phyloP scores from a whole-genome alignment of 2,329 filamentous ascomycete species.

The Hypoxylon sp. region DNA sequence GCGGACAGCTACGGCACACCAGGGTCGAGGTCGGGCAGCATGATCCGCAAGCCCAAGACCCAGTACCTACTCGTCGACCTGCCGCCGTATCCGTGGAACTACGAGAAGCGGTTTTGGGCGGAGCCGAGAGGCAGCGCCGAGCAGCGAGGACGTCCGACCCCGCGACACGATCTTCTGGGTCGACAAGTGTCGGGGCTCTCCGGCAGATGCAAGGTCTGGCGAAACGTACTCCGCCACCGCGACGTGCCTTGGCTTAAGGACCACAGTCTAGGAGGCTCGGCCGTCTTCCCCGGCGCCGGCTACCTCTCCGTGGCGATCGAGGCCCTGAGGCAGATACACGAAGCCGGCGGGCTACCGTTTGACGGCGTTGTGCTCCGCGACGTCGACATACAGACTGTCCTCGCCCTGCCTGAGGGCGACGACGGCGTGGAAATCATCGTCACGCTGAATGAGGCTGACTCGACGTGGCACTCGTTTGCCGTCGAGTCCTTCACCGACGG shows the following conservation, averaged over 20 bases:
- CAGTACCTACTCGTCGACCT: slow-evolving; percentile 36
- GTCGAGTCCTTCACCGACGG: slow-evolving; percentile 22
- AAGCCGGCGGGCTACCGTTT: background rate
- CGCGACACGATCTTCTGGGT: slow-evolving; percentile 42
- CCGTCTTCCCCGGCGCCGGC: background rate
- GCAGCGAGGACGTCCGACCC: slow-evolving; percentile 26
- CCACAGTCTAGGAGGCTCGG: slow-evolving; percentile 6
- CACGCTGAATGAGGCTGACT: background rate
- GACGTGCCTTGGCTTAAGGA: slow-evolving; percentile 27
- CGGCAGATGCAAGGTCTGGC: slow-evolving; percentile 29
- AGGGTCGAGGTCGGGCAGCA: background rate
- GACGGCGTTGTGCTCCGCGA: slow-evolving; percentile 38
- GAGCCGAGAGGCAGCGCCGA: slow-evolving; percentile 41
- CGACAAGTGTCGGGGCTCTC: slow-evolving; percentile 13
- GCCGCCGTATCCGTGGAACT: slow-evolving; percentile 43
- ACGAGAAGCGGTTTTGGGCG: slow-evolving; percentile 30
- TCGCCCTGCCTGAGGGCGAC: slow-evolving; percentile 42
- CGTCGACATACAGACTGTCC: slow-evolving; percentile 41
- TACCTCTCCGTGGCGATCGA: slow-evolving; percentile 33
- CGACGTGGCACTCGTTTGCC: slow-evolving; percentile 22
- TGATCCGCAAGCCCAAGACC: background rate
- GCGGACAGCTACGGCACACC: too few relatives aligned
- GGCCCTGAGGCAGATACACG: slow-evolving; percentile 6
- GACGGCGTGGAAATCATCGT: slow-evolving; percentile 39
- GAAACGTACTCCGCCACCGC: slow-evolving; percentile 31